Conservation (phyloP, 495 filamentous ascomycete genomes). For the Aspergillus taichungensis region DNA sequence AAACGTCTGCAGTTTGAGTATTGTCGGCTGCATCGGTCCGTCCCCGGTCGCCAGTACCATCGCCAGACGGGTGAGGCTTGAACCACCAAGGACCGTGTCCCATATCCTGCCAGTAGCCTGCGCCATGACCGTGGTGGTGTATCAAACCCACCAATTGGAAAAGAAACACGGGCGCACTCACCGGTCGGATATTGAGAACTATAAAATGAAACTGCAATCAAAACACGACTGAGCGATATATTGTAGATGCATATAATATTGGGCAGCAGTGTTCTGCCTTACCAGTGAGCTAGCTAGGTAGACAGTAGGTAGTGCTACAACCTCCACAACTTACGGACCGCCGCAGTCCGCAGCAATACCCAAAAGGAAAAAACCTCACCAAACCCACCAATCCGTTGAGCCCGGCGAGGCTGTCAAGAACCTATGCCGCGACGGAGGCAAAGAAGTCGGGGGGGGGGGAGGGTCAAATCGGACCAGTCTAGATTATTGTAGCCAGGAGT, state of each 20-base stretch:
- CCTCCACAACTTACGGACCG: too few relatives aligned
- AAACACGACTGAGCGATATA: too few relatives aligned
- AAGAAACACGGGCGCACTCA: constrained; percentile 51
- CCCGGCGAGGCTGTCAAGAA: constrained; percentile 8
- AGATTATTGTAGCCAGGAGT: too few relatives aligned
- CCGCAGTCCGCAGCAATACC: too few relatives aligned
- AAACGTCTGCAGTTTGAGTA: background rate
- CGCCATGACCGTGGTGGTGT: constrained; percentile 48
- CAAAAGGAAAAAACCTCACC: too few relatives aligned
- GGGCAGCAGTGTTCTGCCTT: too few relatives aligned
- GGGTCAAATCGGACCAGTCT: too few relatives aligned
- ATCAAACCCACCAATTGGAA: constrained; percentile 48
- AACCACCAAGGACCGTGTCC: constrained; percentile 48
- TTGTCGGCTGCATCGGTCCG: background rate
- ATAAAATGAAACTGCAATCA: constrained; percentile 34
- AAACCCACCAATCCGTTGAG: constrained; percentile 50
- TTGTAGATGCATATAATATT: too few relatives aligned
- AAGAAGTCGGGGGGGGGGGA: too few relatives aligned
- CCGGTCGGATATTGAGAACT: constrained; percentile 50
- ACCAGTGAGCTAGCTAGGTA: too few relatives aligned
- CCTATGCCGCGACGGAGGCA: too few relatives aligned
- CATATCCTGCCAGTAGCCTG: constrained; percentile 45
- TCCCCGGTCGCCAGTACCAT: constrained; percentile 18
- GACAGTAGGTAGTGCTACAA: too few relatives aligned
- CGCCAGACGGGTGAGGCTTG: constrained; percentile 15